Base-by-base conservation (phyloP, 176 grass and related monocot species). In the Pontederia paniculata region DNA sequence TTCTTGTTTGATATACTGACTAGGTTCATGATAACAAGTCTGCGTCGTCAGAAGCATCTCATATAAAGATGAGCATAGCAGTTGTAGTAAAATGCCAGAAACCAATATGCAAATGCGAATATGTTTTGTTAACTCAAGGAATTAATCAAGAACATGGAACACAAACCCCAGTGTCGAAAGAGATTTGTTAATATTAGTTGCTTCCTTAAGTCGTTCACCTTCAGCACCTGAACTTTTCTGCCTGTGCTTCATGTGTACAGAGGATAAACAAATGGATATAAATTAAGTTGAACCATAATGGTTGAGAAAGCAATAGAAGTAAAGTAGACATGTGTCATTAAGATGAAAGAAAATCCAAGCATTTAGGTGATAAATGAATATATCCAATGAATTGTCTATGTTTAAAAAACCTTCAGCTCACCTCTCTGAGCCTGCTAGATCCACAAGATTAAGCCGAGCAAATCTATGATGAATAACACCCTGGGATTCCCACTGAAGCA, bases 161-260 rank as follows among this genome's bases (percentile, higher is more conserved):
- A 76, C 86, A 44, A 75, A 98, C 93, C 93, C 93, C 74, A 98
- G 81, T 46, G 83, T 88, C 53, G 93, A 98, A 19, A 98, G 81
- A 46, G 93, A 98, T 63, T 91, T 98, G 42, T 98, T 98, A 66
- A 98, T 98, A 55, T 91, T 98, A 12, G 93, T 88, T 17, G 93
- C 93, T 82, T 98, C 93, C 56, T 98, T 98, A 18, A 98, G 71
- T 14, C 93, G 72, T 48, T 98, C 93, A n/a, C 93, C 93, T 79
- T 98, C 93, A 74, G 93, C 93, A 46, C 93, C 93, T 73, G 93
- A 98, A 62, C 93, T 98, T 72, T 98, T 98, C 81, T 98, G 93
- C 62, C 93, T 98, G 62, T 17, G 18, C 37, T 43, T 65, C 56
- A 59, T 42, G 15, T 20, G 16, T 43, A 19, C 23, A 54, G 28